Base-by-base conservation (phyloP, 352 stramenopile species). In the Pythium chondricola region DNA sequence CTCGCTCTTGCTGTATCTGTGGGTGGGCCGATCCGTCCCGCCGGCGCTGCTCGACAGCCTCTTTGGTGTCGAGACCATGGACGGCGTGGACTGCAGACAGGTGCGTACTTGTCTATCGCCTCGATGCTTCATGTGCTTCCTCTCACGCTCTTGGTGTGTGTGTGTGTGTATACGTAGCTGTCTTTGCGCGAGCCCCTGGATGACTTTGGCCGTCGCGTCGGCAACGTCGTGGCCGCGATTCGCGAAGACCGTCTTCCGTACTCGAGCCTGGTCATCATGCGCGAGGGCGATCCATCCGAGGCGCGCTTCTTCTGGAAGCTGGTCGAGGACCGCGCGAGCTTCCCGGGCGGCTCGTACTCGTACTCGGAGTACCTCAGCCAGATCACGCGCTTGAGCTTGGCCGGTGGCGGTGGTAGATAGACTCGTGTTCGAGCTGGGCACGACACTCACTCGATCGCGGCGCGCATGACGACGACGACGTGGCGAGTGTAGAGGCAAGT, bases 281-380 rank as follows among this genome's bases (percentile, higher is more conserved):
- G 93, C 47, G 95, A 99, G 61, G 95, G 92, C 33, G 93, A 98
- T 67, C 76, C 77, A 26, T 74, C 79, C 18, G 95, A 99, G 66
- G 82, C 82, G 47, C 86, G 92, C 30, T 98, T 98, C 72, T 99
- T 94, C 66, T 91, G 92, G 91, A 95, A 98, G 59, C 80, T 99
- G 39, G 89, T 99, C 37, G 97, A 99, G 77, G 97, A 99, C 73
- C 83, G 95, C 48, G 96, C 96, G 43, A 97, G 88, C 42, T 99
- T 99, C 78, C 81, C 83, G 29, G 96, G 96, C 24, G 96, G 96
- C 24, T 97, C 93, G 29, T 98, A 96, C 65, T 98, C 91, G 48
- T 99, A 99, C 73, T 79, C 87, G 35, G 96, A 99, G 71, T 99
- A 98, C 70, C 85, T 99, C 62, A 77, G 77, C 22, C 74, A 93